Percentiles rank a stretch among this genome's conserved stretches.
These are phyloP conservation scores for Iberis pinnata DNA, from an alignment of 345 rosid species.

Conservation along the genomic window DNA sequence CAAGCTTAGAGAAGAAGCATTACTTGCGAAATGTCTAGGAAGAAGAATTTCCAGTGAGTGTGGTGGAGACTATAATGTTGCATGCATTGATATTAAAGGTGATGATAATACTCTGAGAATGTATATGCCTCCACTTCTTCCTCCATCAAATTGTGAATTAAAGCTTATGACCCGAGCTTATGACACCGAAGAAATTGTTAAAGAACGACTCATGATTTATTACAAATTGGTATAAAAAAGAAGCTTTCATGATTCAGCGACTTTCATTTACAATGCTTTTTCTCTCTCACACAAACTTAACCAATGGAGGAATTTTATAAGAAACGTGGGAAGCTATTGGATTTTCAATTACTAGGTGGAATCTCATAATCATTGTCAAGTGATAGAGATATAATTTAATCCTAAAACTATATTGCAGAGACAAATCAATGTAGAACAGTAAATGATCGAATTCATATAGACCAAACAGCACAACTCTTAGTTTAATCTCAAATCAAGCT, in stretches of 20 bases:
- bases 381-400: too few relatives aligned
- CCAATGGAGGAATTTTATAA: constrained; percentile 89
- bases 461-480: too few relatives aligned
- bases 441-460: too few relatives aligned
- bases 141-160: constrained; percentile 73
- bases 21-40: constrained; percentile 91
- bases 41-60: constrained; percentile 90
- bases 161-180: constrained; percentile 86
- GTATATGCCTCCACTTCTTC: constrained; percentile 93
- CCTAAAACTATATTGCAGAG: too few relatives aligned
- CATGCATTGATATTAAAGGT: constrained; percentile 76
- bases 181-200: constrained; percentile 88
- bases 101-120: constrained; percentile 68
- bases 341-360: constrained; percentile 92
- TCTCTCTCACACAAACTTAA: constrained; percentile 37
- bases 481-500: too few relatives aligned
- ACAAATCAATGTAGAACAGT: too few relatives aligned
- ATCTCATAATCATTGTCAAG: constrained; percentile 95
- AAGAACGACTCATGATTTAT: constrained; percentile 73
- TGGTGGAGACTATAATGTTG: constrained; percentile 82
- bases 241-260: neutral
- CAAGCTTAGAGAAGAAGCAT: constrained; percentile 79
- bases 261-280: neutral
- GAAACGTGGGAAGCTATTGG: constrained; percentile 64
- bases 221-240: constrained; percentile 61